phyloP scores from a whole-genome alignment of 768 basidiomycete genomes.

The Pilatotrama ljubarskyi region DNA sequence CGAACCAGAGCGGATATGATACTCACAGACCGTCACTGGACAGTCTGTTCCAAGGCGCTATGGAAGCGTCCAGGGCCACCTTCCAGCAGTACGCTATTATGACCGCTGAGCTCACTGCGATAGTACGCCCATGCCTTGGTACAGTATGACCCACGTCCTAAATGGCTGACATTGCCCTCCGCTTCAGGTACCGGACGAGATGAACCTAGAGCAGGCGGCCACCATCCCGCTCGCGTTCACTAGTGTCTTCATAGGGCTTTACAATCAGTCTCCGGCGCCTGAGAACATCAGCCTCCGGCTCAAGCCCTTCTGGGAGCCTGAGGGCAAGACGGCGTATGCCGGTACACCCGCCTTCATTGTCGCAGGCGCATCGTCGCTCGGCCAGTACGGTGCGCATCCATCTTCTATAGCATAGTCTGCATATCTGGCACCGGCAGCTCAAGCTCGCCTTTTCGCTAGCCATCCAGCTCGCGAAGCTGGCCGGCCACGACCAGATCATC shows the following conservation, averaged over 20 bases:
- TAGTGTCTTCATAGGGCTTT: background rate
- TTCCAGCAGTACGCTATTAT: conserved; percentile 30
- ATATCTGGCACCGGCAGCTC: too few relatives aligned
- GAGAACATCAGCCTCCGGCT: conserved; percentile 2
- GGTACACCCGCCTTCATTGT: conserved; percentile 3
- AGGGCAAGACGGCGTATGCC: conserved; percentile 11
- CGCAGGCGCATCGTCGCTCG: conserved; percentile 25
- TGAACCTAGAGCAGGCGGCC: conserved; percentile 32
- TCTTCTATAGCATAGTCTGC: too few relatives aligned
- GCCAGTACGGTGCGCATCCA: conserved; percentile 22
- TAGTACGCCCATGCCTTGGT: background rate
- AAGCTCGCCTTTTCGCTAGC: conserved; percentile 2
- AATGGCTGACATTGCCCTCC: too few relatives aligned
- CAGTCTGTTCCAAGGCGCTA: conserved; percentile 23
- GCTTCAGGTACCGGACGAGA: conserved; percentile 27
- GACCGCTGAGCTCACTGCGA: conserved; percentile 27
- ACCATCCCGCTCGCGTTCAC: conserved; percentile 31
- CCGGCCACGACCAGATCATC: conserved; percentile 28
- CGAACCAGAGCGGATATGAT: too few relatives aligned
- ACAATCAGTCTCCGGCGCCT: background rate
- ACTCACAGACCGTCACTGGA: too few relatives aligned
- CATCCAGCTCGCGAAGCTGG: conserved; percentile 26
- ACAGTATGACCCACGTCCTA: too few relatives aligned
- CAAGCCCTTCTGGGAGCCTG: conserved; percentile 14
- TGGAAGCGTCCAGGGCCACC: conserved; percentile 13